phyloP scores from a whole-genome alignment of 1,284 basidiomycete genomes.

The Cronartium ribicola region DNA sequence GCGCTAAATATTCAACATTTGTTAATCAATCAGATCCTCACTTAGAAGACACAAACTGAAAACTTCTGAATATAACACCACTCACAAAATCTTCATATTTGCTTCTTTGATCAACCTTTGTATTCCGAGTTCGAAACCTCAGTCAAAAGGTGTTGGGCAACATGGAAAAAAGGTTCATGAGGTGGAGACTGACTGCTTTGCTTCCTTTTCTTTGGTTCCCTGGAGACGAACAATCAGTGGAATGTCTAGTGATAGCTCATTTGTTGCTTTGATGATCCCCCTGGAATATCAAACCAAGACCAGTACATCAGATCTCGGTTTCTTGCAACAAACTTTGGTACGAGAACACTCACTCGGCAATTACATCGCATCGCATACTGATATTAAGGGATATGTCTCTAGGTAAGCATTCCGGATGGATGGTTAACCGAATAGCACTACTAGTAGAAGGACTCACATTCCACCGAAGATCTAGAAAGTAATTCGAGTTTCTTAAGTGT shows the following conservation, averaged over 20 bases:
- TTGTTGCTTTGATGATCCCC: slow-evolving; percentile 96
- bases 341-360: slow-evolving; percentile 50
- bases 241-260: slow-evolving; percentile 77
- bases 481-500: neutral
- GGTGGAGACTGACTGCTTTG: slow-evolving; percentile 69
- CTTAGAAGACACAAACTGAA: slow-evolving; percentile 46
- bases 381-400: slow-evolving; percentile 19
- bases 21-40: slow-evolving; percentile 46
- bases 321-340: neutral
- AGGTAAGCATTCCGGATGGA: slow-evolving; percentile 45
- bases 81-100: slow-evolving; percentile 74
- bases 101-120: slow-evolving; percentile 82
- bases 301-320: neutral
- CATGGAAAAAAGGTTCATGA: neutral
- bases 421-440: slow-evolving; percentile 51
- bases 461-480: slow-evolving; percentile 48
- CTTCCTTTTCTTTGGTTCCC: slow-evolving; percentile 93
- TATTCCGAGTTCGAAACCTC: neutral
- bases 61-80: neutral
- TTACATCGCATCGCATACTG: slow-evolving; percentile 92
- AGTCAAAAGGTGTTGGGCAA: neutral
- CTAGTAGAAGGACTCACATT: slow-evolving; percentile 45
- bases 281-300: slow-evolving; percentile 59
- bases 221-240: slow-evolving; percentile 92
- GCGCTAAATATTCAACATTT: slow-evolving; percentile 53